Conservation (phyloP, 1,139 yeast genomes). For the Magnusiomyces magnusii region DNA sequence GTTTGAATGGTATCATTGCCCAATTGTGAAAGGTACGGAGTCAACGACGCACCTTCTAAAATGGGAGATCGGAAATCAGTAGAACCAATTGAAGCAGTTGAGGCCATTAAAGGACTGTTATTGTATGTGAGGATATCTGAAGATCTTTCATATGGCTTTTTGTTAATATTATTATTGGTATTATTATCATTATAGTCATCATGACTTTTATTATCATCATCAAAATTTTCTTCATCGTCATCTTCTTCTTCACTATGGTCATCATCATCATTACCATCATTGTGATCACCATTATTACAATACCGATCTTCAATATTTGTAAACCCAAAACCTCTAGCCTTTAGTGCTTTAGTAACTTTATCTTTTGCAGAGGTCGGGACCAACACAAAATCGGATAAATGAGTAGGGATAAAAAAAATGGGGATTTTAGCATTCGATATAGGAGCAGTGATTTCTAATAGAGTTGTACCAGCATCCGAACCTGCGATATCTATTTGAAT, state of each 20-base stretch:
- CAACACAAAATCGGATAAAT: slow-evolving; percentile 60
- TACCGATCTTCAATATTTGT: slow-evolving; percentile 35
- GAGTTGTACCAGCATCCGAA: slow-evolving; percentile 46
- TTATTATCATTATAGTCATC: background rate
- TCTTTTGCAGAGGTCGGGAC: slow-evolving; percentile 44
- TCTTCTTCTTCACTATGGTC: background rate
- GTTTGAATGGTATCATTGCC: slow-evolving; percentile 37
- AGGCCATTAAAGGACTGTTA: background rate
- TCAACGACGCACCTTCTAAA: background rate
- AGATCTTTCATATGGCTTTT: background rate
- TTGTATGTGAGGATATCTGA: background rate
- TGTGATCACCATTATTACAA: background rate
- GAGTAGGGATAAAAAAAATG: slow-evolving; percentile 56
- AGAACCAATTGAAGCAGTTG: background rate
- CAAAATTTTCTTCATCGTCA: background rate
- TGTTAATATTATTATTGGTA: background rate
- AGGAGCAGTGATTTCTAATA: slow-evolving; percentile 54
- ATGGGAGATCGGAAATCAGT: slow-evolving; percentile 14
- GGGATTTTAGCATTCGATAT: slow-evolving; percentile 51
- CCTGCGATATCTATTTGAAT: slow-evolving; percentile 61
- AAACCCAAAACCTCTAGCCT: slow-evolving; percentile 40
- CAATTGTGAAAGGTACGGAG: slow-evolving; percentile 19
- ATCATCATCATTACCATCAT: background rate
- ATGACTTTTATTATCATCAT: background rate
- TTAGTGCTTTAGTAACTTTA: slow-evolving; percentile 42